phyloP scores from a whole-genome alignment of 2,329 filamentous ascomycete species.

The Plenodomus lindquistii region DNA sequence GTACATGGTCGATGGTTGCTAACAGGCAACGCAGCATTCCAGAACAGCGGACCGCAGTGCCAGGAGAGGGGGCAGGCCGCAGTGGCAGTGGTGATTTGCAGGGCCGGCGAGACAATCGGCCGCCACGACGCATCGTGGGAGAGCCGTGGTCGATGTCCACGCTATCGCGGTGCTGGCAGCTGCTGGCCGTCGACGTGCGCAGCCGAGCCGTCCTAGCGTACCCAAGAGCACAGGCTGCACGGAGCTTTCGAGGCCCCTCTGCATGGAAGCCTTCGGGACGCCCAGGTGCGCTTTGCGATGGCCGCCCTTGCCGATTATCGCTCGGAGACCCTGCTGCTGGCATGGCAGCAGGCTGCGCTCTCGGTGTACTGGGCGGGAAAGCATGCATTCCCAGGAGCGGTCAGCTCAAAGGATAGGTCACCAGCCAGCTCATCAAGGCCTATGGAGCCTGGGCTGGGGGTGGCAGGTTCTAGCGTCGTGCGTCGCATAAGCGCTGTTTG shows the following conservation, averaged over 20 bases:
- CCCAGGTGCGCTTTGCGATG: conserved; percentile 6
- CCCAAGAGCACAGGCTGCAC: conserved; percentile 2
- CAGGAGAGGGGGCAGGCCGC: conserved; percentile 1
- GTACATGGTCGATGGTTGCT: neutral
- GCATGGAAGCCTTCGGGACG: conserved; percentile 7
- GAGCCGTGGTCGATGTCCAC: conserved; percentile 5
- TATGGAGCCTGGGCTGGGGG: conserved; percentile 30
- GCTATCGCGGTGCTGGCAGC: conserved; percentile 9
- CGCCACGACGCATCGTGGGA: conserved; percentile 13
- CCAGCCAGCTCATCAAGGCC: conserved; percentile 22
- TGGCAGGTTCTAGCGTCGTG: conserved; percentile 25
- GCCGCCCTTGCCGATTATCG: conserved; percentile 24
- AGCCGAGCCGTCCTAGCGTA: conserved; percentile 11
- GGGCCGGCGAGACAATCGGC: conserved; percentile 17
- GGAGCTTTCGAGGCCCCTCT: conserved; percentile 1
- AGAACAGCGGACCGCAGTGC: conserved; percentile 18
- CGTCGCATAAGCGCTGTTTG: conserved; percentile 31
- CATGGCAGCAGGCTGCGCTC: too few relatives aligned
- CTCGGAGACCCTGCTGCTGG: conserved; percentile 13
- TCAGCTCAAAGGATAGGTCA: conserved; percentile 32
- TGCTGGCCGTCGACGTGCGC: conserved; percentile 14
- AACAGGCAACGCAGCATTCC: conserved; percentile 19
- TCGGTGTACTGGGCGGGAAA: conserved; percentile 12
- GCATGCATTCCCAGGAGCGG: conserved; percentile 32
- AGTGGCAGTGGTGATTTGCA: conserved; percentile 25